Evolutionary conservation across 345 rosid genomes (phyloP).

Genomic region (Corchorus olitorius): DNA sequence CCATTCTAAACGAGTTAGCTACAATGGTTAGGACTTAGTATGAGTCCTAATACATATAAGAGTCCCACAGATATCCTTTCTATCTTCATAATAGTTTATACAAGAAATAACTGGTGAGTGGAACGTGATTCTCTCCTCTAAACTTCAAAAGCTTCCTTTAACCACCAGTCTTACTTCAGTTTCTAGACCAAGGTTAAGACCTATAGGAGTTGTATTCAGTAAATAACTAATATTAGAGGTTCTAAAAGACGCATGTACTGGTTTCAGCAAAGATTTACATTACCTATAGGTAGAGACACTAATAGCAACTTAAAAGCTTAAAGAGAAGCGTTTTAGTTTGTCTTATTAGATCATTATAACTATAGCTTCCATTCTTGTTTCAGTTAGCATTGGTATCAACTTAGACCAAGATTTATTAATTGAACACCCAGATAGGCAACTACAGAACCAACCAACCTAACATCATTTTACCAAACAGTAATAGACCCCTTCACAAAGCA

Average conservation of each 20-base stretch:
- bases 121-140: not conserved
- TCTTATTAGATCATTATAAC: not conserved
- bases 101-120: not conserved
- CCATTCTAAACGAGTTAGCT: not conserved
- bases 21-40: not conserved
- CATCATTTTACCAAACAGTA: not conserved
- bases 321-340: not conserved
- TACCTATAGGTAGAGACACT: no score
- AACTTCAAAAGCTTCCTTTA: not conserved
- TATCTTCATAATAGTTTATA: not conserved
- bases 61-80: not conserved
- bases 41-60: not conserved
- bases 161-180: not conserved
- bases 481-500: conserved; percentile 4
- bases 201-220: not conserved
- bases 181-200: not conserved
- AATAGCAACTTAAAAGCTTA: conserved; percentile 5
- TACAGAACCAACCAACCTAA: not conserved
- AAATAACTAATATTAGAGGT: not conserved
- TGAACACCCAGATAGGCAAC: not conserved
- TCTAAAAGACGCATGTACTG: not conserved
- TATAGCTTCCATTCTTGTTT: not conserved
- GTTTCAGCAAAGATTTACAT: not conserved
- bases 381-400: not conserved
- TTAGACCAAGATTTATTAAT: not conserved